These are phyloP conservation scores for Zygosaccharomyces kombuchaensis DNA, from an alignment of 805 yeast species.

Conservation along the genomic window DNA sequence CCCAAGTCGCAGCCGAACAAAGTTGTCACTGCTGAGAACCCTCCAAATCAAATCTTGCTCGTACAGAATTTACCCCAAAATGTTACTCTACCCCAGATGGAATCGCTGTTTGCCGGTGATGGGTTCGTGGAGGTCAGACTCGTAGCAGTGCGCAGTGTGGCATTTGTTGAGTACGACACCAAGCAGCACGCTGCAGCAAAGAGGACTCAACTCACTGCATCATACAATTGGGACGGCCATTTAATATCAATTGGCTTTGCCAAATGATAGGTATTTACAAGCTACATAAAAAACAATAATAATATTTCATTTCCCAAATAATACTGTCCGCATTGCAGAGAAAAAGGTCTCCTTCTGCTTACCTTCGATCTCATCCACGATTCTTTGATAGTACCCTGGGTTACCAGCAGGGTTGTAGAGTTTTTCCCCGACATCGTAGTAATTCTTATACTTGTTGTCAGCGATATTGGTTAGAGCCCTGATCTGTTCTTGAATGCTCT, in stretches of 20 bases:
- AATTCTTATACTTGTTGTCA: constrained; percentile 57
- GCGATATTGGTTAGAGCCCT: constrained; percentile 53
- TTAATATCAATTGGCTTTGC: constrained; percentile 31
- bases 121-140: constrained; percentile 68
- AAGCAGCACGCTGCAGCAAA: constrained; percentile 44
- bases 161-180: constrained; percentile 72
- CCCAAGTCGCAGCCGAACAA: not conserved
- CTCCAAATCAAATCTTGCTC: constrained; percentile 68
- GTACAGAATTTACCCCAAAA: constrained; percentile 58
- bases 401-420: constrained; percentile 78
- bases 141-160: constrained; percentile 64
- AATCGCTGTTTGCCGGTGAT: constrained; percentile 42
- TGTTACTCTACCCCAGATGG: constrained; percentile 40
- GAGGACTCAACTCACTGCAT: constrained; percentile 15
- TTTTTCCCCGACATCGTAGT: constrained; percentile 62
- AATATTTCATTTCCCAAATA: constrained; percentile 57
- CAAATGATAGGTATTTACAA: constrained; percentile 18
- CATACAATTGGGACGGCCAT: constrained; percentile 13
- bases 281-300: not conserved
- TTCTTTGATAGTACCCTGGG: constrained; percentile 69
- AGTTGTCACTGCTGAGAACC: constrained; percentile 34
- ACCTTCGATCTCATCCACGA: constrained; percentile 66
- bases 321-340: constrained; percentile 66
- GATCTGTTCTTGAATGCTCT: constrained; percentile 48
- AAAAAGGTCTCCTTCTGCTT: constrained; percentile 61